Evolutionary conservation across 768 basidiomycete species (phyloP), one percentile per base, ranked within the genome.

Genomic region (Nidularia sp.): DNA sequence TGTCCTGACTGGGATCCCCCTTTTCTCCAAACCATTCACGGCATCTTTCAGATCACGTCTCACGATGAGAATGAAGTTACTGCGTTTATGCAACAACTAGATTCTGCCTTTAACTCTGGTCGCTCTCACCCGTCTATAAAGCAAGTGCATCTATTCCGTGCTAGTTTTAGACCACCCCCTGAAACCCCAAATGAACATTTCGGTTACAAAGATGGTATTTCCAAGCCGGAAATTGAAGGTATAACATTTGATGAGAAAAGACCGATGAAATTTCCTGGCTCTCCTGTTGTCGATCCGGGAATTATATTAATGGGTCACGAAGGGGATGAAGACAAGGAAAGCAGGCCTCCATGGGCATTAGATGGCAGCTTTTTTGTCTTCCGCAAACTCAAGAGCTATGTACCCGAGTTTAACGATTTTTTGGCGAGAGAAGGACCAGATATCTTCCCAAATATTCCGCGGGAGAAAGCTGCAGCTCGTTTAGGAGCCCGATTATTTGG

Each of bases 351-450:
- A 9, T 58, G 57, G 57, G 46, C 57, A n/a, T 55, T 46, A 25
- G 56, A 55, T 31, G 56, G 56, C 1, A 7, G 53, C 2, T 57
- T 57, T 49, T 49, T 57, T 50, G 56, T 57, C 45, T 49, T 49
- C 12, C 53, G 56, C 35, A 52, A 57, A 15, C 45, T 57, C n/a
- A 50, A 53, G 45, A 55, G 45, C 35, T 47, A 55, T 5, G 57
- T 58, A 48, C 57, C 57, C 12, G 57, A 58, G 48, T 58, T 55
- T 49, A 49, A 53, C 33, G 47, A 45, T 9, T 58, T 58, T 46
- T 33, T 55, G 36, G 8, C n/a, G 8, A 7, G 7, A 7, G 8
- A 39, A 7, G 36, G 54, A 4, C 51, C 48, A 13, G 53, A 36
- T 13, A 18, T 55, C 4, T 58, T 58, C 45, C 54, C 57, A n/a